A percentile compares a stretch with the other conserved stretches of the same genome.
These are phyloP conservation scores for Aspergillus coremiiformis DNA, from an alignment of 495 filamentous ascomycete species.

Conservation along the genomic window DNA sequence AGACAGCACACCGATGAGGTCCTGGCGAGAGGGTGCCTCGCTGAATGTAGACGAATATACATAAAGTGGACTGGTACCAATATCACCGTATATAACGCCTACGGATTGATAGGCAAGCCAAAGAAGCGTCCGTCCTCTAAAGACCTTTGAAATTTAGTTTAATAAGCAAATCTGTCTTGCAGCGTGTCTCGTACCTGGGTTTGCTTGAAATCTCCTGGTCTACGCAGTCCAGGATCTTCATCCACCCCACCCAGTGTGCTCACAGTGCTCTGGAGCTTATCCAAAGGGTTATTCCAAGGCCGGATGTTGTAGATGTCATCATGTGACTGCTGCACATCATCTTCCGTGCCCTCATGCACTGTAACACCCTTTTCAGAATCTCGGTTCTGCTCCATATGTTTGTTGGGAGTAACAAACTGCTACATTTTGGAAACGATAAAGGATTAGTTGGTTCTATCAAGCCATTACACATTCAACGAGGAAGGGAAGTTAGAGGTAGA, in stretches of 20 bases:
- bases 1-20: conserved; percentile 62
- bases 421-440: background rate
- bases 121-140: conserved; percentile 18
- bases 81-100: conserved; percentile 72
- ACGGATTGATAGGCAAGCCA: conserved; percentile 60
- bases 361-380: background rate
- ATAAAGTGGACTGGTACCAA: conserved; percentile 67
- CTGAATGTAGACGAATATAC: conserved; percentile 66
- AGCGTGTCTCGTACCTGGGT: conserved; percentile 9
- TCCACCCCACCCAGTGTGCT: conserved; percentile 7
- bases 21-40: conserved; percentile 46
- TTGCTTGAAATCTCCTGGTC: conserved; percentile 15
- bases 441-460: background rate
- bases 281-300: background rate
- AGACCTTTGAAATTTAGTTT: conserved; percentile 10
- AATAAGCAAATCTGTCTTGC: background rate
- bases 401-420: background rate
- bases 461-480: no score
- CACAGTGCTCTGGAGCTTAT: background rate
- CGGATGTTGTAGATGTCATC: conserved; percentile 3
- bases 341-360: background rate
- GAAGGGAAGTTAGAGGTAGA: no score
- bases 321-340: background rate
- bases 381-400: background rate
- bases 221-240: conserved; percentile 15